Evolutionary conservation across 169 alveolate species (phyloP).

Genomic region (Sarcocystis neurona): DNA sequence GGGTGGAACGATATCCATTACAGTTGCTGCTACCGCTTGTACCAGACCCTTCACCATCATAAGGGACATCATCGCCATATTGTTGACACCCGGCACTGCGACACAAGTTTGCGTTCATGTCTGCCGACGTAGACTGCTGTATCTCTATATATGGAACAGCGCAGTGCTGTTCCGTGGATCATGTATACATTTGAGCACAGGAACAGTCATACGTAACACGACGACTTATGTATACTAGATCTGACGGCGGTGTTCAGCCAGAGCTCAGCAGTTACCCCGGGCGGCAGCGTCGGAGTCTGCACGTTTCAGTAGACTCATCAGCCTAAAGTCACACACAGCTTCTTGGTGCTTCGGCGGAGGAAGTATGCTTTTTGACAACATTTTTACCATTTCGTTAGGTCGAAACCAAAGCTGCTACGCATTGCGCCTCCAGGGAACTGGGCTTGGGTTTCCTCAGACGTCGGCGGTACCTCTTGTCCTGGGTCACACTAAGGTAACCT

Average conservation of each 20-base stretch:
- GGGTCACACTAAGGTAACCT: not conserved
- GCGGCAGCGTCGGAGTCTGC: conserved; percentile 74
- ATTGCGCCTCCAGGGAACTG: conserved; percentile 76
- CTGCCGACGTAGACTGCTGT: not conserved
- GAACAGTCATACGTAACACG: too few species aligned
- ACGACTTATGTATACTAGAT: too few species aligned
- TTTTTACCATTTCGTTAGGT: conserved; percentile 67
- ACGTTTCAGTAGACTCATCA: conserved; percentile 67
- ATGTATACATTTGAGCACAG: too few species aligned
- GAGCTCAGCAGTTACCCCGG: conserved; percentile 34
- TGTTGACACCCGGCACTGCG: conserved; percentile 77
- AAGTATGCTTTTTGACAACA: not conserved
- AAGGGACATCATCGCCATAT: conserved; percentile 75
- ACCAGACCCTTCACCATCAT: conserved; percentile 80
- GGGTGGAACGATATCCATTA: conserved; percentile 84
- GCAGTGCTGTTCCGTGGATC: too few species aligned
- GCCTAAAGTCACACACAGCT: conserved; percentile 52
- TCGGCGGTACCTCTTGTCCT: conserved; percentile 27
- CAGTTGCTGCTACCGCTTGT: conserved; percentile 74
- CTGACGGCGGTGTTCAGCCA: not conserved
- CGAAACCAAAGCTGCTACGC: conserved; percentile 69
- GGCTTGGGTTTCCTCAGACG: not conserved
- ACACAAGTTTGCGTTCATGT: not conserved
- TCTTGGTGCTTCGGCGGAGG: conserved; percentile 1
- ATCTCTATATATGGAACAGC: too few species aligned